phyloP scores from a whole-genome alignment of 1,284 basidiomycete genomes.

The Ustilago trichophora region DNA sequence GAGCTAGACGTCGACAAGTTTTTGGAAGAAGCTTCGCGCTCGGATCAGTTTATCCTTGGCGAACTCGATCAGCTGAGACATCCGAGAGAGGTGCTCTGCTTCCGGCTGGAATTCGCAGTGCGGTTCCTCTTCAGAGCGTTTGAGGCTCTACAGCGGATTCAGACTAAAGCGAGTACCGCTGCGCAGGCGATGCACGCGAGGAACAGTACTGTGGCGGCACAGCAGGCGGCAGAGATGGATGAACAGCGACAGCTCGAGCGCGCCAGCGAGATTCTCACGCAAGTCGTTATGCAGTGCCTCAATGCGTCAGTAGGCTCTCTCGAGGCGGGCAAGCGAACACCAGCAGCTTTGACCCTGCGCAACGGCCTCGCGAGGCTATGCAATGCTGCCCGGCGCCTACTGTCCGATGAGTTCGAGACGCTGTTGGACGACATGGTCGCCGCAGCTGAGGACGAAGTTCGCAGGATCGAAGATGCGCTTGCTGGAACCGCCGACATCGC shows the following conservation, averaged over 20 bases:
- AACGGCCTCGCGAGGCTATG: constrained; percentile 28
- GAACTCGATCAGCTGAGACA: constrained; percentile 19
- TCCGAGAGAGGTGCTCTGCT: constrained; percentile 30
- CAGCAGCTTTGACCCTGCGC: constrained; percentile 18
- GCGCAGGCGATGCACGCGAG: constrained; percentile 34
- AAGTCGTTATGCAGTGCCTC: constrained; percentile 42
- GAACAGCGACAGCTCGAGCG: constrained; percentile 35
- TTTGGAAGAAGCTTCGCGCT: constrained; percentile 16
- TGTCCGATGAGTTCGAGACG: constrained; percentile 39
- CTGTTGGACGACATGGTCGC: constrained; percentile 41
- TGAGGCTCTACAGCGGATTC: constrained; percentile 33
- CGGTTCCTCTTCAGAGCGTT: constrained; percentile 31
- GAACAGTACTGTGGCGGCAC: constrained; percentile 5
- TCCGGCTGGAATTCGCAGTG: constrained; percentile 29
- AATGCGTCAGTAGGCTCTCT: constrained; percentile 27
- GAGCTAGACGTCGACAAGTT: constrained; percentile 18
- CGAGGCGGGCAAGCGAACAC: constrained; percentile 9
- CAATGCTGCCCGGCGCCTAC: constrained; percentile 35
- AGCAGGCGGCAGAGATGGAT: constrained; percentile 37
- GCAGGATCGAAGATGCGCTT: constrained; percentile 14
- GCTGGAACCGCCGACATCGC: constrained; percentile 1
- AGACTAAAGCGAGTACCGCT: constrained; percentile 18
- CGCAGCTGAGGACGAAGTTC: constrained; percentile 32
- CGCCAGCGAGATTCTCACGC: constrained; percentile 35
- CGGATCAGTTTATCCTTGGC: constrained; percentile 28